A percentile compares a stretch with the other conserved stretches of the same genome.
Evolutionary conservation across 169 alveolate genomes (phyloP).

Genomic region (Plasmodium chabaudi): DNA sequence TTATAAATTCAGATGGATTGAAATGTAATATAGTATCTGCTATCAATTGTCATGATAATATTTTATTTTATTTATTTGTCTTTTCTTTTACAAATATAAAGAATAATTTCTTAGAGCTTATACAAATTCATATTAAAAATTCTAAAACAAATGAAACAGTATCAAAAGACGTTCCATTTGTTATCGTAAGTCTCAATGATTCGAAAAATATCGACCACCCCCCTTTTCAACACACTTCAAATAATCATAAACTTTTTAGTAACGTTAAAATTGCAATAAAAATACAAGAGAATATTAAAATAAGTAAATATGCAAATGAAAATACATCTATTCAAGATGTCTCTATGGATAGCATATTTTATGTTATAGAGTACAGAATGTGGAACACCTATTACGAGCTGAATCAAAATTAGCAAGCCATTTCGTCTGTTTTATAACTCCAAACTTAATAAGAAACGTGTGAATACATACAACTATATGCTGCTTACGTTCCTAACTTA

Average conservation of each 20-base stretch:
- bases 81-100: conserved; percentile 32
- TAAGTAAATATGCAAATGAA: conserved; percentile 22
- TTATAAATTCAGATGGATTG: conserved; percentile 44
- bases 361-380: conserved; percentile 19
- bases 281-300: conserved; percentile 23
- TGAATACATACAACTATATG: no score
- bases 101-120: conserved; percentile 10
- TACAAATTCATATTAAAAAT: conserved; percentile 23
- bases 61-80: conserved; percentile 28
- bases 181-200: background rate
- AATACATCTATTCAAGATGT: conserved; percentile 30
- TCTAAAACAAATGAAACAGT: conserved; percentile 10
- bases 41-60: conserved; percentile 20
- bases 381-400: background rate
- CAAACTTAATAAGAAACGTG: no score
- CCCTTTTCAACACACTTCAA: background rate
- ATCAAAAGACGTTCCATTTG: conserved; percentile 1
- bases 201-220: background rate
- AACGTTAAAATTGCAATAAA: conserved; percentile 35
- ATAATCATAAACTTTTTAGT: conserved; percentile 4
- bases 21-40: conserved; percentile 33
- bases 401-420: background rate
- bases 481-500: no score
- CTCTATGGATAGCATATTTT: conserved; percentile 12
- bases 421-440: no score